Percentiles rank a stretch among this genome's conserved stretches.
phyloP scores from a whole-genome alignment of 805 yeast species.

The Zygotorulaspora chibaensis region DNA sequence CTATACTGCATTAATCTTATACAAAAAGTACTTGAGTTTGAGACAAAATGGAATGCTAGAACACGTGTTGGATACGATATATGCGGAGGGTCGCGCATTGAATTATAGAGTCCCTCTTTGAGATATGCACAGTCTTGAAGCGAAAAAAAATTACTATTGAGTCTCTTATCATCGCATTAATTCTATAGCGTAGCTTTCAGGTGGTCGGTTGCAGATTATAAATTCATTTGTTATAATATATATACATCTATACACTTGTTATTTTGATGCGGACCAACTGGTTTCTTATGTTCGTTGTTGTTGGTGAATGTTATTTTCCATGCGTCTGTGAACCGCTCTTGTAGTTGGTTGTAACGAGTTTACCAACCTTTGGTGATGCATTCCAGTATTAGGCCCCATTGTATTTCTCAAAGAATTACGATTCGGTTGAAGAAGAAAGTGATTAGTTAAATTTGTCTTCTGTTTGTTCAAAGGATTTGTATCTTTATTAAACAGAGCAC shows the following conservation, averaged over 20 bases:
- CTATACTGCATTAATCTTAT: conserved; percentile 71
- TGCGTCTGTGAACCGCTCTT: conserved; percentile 39
- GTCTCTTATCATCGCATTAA: not conserved
- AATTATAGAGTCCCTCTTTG: conserved; percentile 32
- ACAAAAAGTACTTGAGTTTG: conserved; percentile 65
- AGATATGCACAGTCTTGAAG: not conserved
- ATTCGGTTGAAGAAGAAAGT: conserved; percentile 11
- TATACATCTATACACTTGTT: not conserved
- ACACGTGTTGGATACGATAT: conserved; percentile 57
- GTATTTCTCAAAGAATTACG: conserved; percentile 18
- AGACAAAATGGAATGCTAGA: conserved; percentile 56
- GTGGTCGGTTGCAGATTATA: too few relatives aligned
- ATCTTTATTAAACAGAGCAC: conserved; percentile 24
- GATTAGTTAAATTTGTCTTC: conserved; percentile 9
- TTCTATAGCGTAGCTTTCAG: not conserved
- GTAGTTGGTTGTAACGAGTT: conserved; percentile 38
- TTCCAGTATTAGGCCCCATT: conserved; percentile 15
- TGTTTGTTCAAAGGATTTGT: conserved; percentile 23
- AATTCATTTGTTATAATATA: too few relatives aligned
- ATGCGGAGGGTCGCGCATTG: conserved; percentile 53
- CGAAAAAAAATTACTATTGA: too few relatives aligned
- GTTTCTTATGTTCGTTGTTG: conserved; percentile 14
- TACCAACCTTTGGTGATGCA: conserved; percentile 27
- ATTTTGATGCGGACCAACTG: not conserved
- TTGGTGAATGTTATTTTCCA: conserved; percentile 22